phyloP scores from a whole-genome alignment of 202 grass and related monocot species.

The Zoysia matrella region DNA sequence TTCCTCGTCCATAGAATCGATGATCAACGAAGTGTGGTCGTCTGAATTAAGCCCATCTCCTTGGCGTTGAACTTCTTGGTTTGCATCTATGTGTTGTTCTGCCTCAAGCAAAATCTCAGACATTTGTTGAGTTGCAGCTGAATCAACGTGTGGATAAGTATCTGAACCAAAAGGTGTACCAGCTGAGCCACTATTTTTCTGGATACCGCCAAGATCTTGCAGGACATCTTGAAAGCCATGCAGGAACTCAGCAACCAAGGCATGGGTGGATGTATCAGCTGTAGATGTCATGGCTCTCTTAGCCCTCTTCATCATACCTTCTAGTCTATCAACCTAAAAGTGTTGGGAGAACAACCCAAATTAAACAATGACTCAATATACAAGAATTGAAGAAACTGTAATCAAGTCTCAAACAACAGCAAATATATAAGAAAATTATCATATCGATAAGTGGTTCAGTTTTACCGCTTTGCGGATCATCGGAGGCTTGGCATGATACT shows the following conservation, averaged over 20 bases:
- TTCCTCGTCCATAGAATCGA: conserved; percentile 34
- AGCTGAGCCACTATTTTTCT: conserved; percentile 21
- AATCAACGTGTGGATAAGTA: conserved; percentile 31
- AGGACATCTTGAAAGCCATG: too few species aligned
- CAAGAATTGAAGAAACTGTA: conserved; percentile 8
- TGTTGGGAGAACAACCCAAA: conserved; percentile 22
- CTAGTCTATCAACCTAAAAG: conserved; percentile 53
- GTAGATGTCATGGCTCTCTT: conserved; percentile 43
- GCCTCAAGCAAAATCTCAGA: too few species aligned
- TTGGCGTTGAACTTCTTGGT: conserved; percentile 32
- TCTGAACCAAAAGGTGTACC: conserved; percentile 6
- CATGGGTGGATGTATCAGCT: conserved; percentile 44
- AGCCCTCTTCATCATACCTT: conserved; percentile 51
- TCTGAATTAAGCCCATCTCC: conserved; percentile 41
- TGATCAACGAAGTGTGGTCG: conserved; percentile 32
- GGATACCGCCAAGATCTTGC: too few species aligned
- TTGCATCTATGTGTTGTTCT: too few species aligned
- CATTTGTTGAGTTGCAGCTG: too few species aligned
- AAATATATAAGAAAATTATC: conserved; percentile 18
- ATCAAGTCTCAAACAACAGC: conserved; percentile 5
- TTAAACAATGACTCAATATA: conserved; percentile 15
- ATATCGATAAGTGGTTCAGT: not conserved
- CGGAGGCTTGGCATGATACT: too few species aligned
- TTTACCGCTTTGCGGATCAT: conserved; percentile 55
- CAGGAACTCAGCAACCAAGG: conserved; percentile 51